Percentiles rank a stretch among this genome's conserved stretches.
Conservation (phyloP, 2,329 filamentous ascomycete species). For the Aspergillus niger region DNA sequence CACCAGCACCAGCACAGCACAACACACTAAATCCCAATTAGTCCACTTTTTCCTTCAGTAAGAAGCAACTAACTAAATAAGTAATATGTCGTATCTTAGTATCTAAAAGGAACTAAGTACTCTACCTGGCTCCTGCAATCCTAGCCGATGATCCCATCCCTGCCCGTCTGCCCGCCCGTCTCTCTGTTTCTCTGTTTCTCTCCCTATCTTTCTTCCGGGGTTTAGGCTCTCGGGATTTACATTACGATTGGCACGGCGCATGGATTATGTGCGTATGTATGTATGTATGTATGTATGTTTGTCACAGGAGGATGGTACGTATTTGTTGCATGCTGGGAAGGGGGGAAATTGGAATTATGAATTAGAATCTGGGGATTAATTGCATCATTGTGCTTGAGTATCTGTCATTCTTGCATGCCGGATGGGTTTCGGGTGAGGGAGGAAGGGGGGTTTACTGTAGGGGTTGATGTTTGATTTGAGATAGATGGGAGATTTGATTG, state of each 20-base stretch:
- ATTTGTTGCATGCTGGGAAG: no score
- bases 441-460: no score
- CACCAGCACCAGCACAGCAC: not conserved
- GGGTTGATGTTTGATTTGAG: not conserved
- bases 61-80: no score
- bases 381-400: no score
- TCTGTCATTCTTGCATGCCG: no score
- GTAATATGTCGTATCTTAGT: not conserved
- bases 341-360: no score
- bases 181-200: no score
- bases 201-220: not conserved
- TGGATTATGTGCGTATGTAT: not conserved
- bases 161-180: no score
- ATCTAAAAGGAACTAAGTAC: not conserved
- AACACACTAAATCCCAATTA: not conserved
- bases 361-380: not conserved
- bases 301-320: not conserved
- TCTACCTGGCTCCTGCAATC: not conserved
- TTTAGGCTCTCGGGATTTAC: constrained; percentile 5
- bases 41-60: no score
- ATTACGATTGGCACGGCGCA: constrained; percentile 12
- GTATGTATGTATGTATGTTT: not conserved
- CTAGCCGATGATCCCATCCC: no score
- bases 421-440: no score
- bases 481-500: not conserved